Conservation (phyloP, 1,139 yeast genomes). For the Kodamaea derodonti region DNA sequence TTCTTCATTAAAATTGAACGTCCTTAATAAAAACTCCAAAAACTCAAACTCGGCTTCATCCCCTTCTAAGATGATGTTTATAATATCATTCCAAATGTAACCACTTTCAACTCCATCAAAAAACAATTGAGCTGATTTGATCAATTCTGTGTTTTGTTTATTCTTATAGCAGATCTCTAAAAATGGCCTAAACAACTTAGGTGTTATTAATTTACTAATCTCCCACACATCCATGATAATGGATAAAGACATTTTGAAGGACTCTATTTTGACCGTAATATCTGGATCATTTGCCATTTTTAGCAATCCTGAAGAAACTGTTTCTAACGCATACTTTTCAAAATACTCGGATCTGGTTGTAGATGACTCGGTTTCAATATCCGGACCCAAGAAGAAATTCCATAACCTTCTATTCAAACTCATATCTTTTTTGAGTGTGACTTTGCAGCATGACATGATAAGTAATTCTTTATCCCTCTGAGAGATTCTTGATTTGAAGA, state of each 20-base stretch:
- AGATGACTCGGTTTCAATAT: conserved; percentile 14
- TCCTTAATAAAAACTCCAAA: conserved; percentile 54
- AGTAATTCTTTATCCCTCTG: conserved; percentile 54
- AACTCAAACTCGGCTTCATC: conserved; percentile 32
- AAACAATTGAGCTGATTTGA: conserved; percentile 59
- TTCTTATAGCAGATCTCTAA: conserved; percentile 34
- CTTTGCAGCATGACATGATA: conserved; percentile 58
- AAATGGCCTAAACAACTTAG: conserved; percentile 64
- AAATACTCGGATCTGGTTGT: conserved; percentile 53
- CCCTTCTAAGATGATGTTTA: conserved; percentile 22
- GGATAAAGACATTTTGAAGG: conserved; percentile 57
- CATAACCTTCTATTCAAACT: conserved; percentile 88
- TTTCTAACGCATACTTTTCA: conserved; percentile 46
- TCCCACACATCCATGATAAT: conserved; percentile 93
- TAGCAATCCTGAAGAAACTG: conserved; percentile 51
- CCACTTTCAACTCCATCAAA: conserved; percentile 84
- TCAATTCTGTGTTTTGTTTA: conserved; percentile 34
- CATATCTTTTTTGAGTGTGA: conserved; percentile 83
- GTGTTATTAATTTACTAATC: conserved; percentile 70
- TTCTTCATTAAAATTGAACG: conserved; percentile 77
- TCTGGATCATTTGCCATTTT: conserved; percentile 38
- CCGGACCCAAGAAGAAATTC: conserved; percentile 89
- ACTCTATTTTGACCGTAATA: conserved; percentile 36
- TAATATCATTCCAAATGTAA: conserved; percentile 68
- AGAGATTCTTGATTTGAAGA: conserved; percentile 46